phyloP scores from a whole-genome alignment of 2,329 filamentous ascomycete genomes.

The Periconia macrospinosa region DNA sequence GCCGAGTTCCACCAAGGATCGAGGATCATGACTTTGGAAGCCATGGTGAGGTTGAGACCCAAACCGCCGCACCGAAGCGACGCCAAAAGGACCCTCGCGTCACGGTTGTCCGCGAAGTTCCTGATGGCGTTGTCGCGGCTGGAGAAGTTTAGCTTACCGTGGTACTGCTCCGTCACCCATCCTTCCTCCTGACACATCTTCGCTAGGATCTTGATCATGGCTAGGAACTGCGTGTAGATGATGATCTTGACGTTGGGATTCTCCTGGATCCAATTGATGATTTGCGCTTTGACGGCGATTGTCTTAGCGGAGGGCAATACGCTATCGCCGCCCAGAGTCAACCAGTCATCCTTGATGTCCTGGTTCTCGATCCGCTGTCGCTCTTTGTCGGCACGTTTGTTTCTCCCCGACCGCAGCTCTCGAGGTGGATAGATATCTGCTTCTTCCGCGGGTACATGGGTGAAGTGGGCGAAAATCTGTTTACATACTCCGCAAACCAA shows the following conservation, averaged over 20 bases:
- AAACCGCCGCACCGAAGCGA: conserved; percentile 60
- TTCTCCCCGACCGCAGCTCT: conserved; percentile 24
- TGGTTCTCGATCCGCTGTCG: conserved; percentile 18
- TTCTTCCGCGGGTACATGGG: conserved; percentile 15
- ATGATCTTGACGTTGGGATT: conserved; percentile 58
- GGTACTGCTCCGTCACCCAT: conserved; percentile 54
- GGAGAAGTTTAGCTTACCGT: conserved; percentile 52
- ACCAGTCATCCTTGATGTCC: conserved; percentile 43
- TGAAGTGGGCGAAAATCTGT: conserved; percentile 15
- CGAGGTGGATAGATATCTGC: not conserved
- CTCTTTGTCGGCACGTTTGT: conserved; percentile 6
- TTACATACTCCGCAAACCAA: conserved; percentile 40
- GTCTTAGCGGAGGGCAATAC: conserved; percentile 52
- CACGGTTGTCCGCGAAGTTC: conserved; percentile 47
- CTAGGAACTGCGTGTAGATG: conserved; percentile 62
- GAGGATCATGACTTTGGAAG: conserved; percentile 51
- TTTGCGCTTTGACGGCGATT: conserved; percentile 48
- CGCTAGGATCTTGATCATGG: conserved; percentile 55
- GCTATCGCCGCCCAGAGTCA: conserved; percentile 34
- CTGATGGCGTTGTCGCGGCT: conserved; percentile 51
- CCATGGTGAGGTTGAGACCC: conserved; percentile 63
- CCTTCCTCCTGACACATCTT: conserved; percentile 53
- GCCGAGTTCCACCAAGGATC: conserved; percentile 63
- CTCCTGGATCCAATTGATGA: conserved; percentile 49
- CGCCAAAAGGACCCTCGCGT: conserved; percentile 55